Percentiles rank a stretch among this genome's conserved stretches.
Conservation (phyloP, 2,329 filamentous ascomycete genomes). For the Talaromyces sp. region DNA sequence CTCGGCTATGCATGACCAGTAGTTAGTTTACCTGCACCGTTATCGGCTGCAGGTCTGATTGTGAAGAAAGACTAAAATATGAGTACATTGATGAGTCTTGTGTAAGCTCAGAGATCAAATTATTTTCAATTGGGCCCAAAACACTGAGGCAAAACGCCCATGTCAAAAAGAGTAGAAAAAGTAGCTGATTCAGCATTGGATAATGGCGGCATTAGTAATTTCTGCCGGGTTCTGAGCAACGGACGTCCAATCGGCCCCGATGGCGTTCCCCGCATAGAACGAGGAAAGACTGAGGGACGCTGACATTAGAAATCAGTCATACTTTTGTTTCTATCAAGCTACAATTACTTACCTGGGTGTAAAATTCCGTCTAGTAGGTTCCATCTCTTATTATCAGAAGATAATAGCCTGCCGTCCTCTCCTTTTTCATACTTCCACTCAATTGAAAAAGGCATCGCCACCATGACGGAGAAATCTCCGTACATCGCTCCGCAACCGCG, state of each 20-base stretch:
- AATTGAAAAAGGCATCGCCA: conserved; percentile 18
- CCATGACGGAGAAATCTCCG: conserved; percentile 54
- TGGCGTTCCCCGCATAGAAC: conserved; percentile 12
- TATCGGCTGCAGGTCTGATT: neutral
- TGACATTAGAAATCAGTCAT: conserved; percentile 5
- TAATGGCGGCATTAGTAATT: conserved; percentile 2
- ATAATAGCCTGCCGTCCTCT: neutral
- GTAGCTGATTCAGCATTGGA: conserved; percentile 12
- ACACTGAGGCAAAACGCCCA: neutral
- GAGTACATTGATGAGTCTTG: neutral
- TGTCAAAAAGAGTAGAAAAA: neutral
- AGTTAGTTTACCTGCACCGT: neutral
- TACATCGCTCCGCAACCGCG: conserved; percentile 43
- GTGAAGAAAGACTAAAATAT: neutral
- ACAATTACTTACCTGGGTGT: neutral
- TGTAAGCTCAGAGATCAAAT: neutral
- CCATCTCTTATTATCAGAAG: neutral
- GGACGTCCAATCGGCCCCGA: neutral
- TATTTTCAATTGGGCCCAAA: neutral
- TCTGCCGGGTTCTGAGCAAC: neutral
- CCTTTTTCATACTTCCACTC: neutral
- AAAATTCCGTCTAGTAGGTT: neutral
- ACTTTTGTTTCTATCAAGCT: neutral
- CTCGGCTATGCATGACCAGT: neutral
- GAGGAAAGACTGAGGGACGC: neutral